These are phyloP conservation scores for Naganishia friedmannii DNA, from an alignment of 768 basidiomycete species.

Conservation along the genomic window DNA sequence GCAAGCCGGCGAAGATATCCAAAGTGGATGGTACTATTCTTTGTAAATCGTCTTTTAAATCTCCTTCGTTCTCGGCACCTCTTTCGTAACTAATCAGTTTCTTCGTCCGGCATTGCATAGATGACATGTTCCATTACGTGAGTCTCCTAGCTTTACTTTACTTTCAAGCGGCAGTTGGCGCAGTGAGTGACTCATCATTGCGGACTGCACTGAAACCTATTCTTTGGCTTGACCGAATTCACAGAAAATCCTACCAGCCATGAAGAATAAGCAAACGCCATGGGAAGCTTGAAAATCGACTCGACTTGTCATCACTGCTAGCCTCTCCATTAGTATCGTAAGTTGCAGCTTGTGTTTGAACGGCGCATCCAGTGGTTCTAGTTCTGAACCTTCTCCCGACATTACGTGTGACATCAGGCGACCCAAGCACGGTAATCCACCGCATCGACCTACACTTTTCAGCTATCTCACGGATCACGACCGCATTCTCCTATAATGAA, in stretches of 20 bases:
- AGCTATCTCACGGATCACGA: not conserved
- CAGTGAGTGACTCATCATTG: not conserved
- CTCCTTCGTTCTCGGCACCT: too few species aligned
- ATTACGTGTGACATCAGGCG: not conserved
- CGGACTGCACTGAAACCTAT: not conserved
- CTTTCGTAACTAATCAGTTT: not conserved
- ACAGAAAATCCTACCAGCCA: slow-evolving; percentile 17
- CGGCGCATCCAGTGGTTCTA: not conserved
- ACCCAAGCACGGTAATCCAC: not conserved
- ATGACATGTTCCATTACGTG: slow-evolving; percentile 27
- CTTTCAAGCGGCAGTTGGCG: too few species aligned
- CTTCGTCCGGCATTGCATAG: not conserved
- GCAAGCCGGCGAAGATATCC: not conserved
- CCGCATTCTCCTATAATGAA: not conserved
- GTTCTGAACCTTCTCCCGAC: not conserved
- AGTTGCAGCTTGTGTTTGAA: not conserved
- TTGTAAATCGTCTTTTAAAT: slow-evolving; percentile 5
- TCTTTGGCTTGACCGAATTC: not conserved
- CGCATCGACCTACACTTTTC: not conserved
- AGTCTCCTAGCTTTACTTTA: not conserved
- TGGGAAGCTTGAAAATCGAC: not conserved
- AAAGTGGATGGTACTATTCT: slow-evolving; percentile 21
- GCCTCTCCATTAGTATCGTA: not conserved
- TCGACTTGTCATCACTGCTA: not conserved
- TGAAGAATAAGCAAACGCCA: slow-evolving; percentile 12